Base-by-base conservation (phyloP, 176 grass and related monocot genomes). In the Carex myosuroides region DNA sequence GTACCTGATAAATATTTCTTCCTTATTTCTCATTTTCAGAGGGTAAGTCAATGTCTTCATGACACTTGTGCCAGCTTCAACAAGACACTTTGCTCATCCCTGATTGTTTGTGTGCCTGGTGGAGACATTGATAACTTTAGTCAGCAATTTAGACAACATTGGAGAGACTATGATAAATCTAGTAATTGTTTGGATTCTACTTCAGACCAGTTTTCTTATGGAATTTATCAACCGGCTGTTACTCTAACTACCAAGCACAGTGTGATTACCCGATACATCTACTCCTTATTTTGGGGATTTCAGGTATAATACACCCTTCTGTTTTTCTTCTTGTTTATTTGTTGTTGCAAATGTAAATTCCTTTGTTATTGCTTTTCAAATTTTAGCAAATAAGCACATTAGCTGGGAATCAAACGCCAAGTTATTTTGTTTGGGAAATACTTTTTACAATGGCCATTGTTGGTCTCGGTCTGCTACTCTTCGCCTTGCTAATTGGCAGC, bases 271-370 rank as follows among this genome's bases (percentile, higher is more conserved):
- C 86, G 95, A 29, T 98, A 98, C 81, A 89, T 95, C 88, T 98
- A 98, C 90, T 90, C 91, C 52, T 85, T 93, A 41, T 98, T 98
- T 87, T 98, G 95, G 95, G 95, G 95, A 6, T 98, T 98, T 87
- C 92, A 98, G 95, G 95, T 98, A 93, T 68, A 79, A 76, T 7
- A 50, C 18, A 41, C 4, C 77, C 6, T 72, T 56, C 57, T 63
- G 42, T 81, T 11, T 24, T 66, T 32, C 22, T 21, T 75, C n/a
- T 17, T 21, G 21, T 64, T 64, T 82, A 30, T 48, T 66, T 14
- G 1, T 65, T 24, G 3, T 82, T 67, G 18, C 16, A 60, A 62
- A 82, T 18, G 26, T 53, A 37, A 14, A 39, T 39, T 44, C 1
- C 17, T 53, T 67, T 29, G 64, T 66, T 14, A 61, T 54, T 79